A percentile compares a stretch with the other conserved stretches of the same genome.
phyloP scores from a whole-genome alignment of 257 asterid species.

The Nicotiana tabacum region DNA sequence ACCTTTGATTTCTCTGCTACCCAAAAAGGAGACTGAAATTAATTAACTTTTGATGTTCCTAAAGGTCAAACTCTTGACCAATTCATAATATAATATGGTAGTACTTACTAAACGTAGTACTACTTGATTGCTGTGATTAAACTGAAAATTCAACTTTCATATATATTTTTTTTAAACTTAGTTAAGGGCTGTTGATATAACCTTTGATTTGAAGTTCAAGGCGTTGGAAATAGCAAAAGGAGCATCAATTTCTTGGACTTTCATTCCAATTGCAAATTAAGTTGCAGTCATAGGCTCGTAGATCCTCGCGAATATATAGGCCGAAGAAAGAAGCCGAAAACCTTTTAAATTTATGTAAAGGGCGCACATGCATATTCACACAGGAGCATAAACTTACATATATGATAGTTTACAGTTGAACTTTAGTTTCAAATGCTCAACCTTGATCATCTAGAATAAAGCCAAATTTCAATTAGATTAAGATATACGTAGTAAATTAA shows the following conservation, averaged over 20 bases:
- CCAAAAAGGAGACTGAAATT: slow-evolving; percentile 4
- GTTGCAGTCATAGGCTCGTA: neutral
- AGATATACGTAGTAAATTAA: no score
- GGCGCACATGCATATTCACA: no score
- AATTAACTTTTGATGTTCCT: neutral
- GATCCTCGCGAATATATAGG: neutral
- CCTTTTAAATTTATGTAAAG: no score
- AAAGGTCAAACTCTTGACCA: neutral
- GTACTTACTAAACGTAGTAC: neutral
- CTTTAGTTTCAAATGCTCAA: no score
- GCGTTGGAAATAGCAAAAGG: neutral
- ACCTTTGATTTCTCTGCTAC: neutral
- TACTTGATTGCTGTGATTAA: neutral
- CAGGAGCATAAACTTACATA: no score
- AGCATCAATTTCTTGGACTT: neutral
- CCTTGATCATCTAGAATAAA: no score
- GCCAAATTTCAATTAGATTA: no score
- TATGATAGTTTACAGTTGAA: no score
- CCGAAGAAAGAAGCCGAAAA: no score
- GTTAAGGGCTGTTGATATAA: neutral
- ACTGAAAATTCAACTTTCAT: neutral
- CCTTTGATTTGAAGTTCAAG: neutral
- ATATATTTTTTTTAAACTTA: neutral
- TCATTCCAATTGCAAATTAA: neutral
- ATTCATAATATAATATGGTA: neutral